These are phyloP conservation scores for Leccinum disarticulatum DNA, from an alignment of 768 basidiomycete species.

Conservation along the genomic window DNA sequence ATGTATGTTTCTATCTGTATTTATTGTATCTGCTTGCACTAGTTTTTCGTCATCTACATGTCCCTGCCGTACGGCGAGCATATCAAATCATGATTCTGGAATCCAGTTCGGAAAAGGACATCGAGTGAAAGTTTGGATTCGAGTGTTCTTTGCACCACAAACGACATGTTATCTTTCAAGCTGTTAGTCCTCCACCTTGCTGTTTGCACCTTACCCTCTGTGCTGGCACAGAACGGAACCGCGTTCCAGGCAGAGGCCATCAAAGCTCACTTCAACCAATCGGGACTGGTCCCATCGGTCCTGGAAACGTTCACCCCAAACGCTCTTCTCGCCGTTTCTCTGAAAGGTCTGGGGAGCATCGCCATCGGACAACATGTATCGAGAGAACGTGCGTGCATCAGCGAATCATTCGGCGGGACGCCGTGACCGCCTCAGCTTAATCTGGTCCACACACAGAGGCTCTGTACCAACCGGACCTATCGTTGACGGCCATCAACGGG, in stretches of 20 bases:
- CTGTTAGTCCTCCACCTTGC: conserved; percentile 29
- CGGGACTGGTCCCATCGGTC: conserved; percentile 61
- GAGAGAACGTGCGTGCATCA: conserved; percentile 49
- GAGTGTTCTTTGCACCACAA: neutral
- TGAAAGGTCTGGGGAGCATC: conserved; percentile 45
- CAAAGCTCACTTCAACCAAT: conserved; percentile 65
- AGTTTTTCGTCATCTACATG: conserved; percentile 23
- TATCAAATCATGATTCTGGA: conserved; percentile 26
- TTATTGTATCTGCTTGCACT: conserved; percentile 34
- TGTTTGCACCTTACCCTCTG: conserved; percentile 38
- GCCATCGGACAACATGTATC: conserved; percentile 59
- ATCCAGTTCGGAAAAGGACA: conserved; percentile 1
- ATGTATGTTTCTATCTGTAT: conserved; percentile 33
- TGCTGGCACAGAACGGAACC: conserved; percentile 46
- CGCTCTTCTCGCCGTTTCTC: conserved; percentile 57
- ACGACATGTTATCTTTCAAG: conserved; percentile 19
- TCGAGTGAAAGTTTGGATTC: neutral
- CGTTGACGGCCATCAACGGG: conserved; percentile 49
- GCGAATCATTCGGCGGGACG: neutral
- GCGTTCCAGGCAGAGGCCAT: conserved; percentile 54
- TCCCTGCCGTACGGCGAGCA: conserved; percentile 9
- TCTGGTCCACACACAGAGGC: conserved; percentile 46
- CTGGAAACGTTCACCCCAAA: conserved; percentile 59
- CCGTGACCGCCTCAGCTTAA: neutral
- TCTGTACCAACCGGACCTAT: conserved; percentile 51